Base-by-base conservation (phyloP, 179 eudicot genomes). In the Corrigiola litoralis region DNA sequence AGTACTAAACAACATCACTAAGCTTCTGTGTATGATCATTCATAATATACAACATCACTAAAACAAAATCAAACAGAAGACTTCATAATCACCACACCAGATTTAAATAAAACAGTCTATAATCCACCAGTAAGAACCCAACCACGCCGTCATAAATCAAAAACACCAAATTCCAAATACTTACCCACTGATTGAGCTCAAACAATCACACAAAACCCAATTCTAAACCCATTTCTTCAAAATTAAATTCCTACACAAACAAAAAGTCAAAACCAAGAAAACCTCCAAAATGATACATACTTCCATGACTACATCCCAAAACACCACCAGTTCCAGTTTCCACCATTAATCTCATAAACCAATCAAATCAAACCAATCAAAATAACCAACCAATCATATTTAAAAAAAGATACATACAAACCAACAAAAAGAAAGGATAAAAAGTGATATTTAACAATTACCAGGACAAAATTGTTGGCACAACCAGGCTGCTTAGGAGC, bases 401-500 rank as follows among this genome's bases (percentile, higher is more conserved):
- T 31, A 6, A 49, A 14, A 33, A 42, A 68, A 66, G 9, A 33
- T 23, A 55, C 23, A 45, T 51, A 14, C 21, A 42, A 38, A 31
- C 28, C 7, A 52, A 52, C 1, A 13, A 58, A 38, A 10, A 36
- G 11, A 20, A 29, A 23, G 28, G 32, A 5, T 25, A 46, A 12
- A 6, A 29, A 17, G 14, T 23, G 45, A 21, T 6, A 21, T 37
- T 21, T 17, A 36, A 5, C 7, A 29, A 28, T 60, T 79, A 92
- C 98, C 87, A 92, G 76, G 17, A 92, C 97, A 53, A 92, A 92
- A 53, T 83, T 75, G 70, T 92, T 92, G 10, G 84, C 85, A 75
- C 98, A 92, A 18, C 97, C 98, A 66, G 95, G 95, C 41, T 77
- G 74, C 58, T 78, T 82, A 6, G 95, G 98, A 58, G 98, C 95